Conservation (phyloP, 257 asterid genomes). For the Scutellaria minor region DNA sequence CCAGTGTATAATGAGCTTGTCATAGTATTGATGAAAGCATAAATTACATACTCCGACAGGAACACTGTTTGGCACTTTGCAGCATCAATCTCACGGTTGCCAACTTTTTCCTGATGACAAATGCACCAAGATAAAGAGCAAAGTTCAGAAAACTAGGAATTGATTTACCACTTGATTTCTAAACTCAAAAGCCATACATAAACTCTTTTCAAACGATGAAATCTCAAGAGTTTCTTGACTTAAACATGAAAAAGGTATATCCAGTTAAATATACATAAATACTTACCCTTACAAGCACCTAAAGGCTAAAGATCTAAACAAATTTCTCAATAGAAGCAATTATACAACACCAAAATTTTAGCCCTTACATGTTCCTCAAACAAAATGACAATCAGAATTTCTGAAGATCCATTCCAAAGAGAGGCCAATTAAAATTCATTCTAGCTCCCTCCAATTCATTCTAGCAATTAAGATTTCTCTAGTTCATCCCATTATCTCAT, state of each 20-base stretch:
- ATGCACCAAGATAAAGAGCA: conserved; percentile 26
- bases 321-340: conserved; percentile 12
- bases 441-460: not conserved
- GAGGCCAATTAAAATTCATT: not conserved
- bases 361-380: conserved; percentile 25
- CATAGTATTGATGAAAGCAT: conserved; percentile 3
- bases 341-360: not conserved
- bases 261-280: not conserved
- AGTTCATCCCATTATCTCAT: not conserved
- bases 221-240: not conserved
- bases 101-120: conserved; percentile 61
- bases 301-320: not conserved
- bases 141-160: conserved; percentile 18
- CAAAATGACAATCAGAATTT: not conserved
- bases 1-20: not conserved
- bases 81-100: conserved; percentile 87
- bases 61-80: conserved; percentile 88
- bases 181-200: not conserved
- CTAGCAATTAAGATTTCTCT: not conserved
- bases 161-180: not conserved
- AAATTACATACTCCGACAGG: conserved; percentile 77
- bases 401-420: not conserved
- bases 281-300: conserved; percentile 2
- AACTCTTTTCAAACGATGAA: not conserved
- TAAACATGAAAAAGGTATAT: not conserved